Conservation (phyloP, 1,284 basidiomycete species). For the Clitocybe nebularis region DNA sequence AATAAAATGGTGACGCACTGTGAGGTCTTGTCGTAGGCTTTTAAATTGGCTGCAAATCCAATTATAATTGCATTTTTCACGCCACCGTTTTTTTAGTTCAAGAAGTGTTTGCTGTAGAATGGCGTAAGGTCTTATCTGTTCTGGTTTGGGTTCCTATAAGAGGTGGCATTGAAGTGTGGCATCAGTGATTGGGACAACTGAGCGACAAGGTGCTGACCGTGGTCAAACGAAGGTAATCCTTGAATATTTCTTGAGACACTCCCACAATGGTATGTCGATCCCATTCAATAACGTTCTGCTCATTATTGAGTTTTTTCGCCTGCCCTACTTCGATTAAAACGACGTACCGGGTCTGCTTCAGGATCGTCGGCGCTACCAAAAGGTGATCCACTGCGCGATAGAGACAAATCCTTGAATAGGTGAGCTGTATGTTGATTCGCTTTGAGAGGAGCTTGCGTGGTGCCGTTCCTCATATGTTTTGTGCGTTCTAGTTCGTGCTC, state of each 20-base stretch:
- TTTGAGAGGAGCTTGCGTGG: conserved; percentile 37
- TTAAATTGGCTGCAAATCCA: conserved; percentile 99
- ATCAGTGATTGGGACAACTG: too few relatives aligned
- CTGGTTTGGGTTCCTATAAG: conserved; percentile 86
- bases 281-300: conserved; percentile 96
- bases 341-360: conserved; percentile 64
- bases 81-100: conserved; percentile 89
- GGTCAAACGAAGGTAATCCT: conserved; percentile 93
- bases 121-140: conserved; percentile 86
- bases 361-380: conserved; percentile 54
- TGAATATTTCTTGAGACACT: conserved; percentile 85
- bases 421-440: conserved; percentile 48
- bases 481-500: conserved; percentile 79
- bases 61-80: conserved; percentile 78
- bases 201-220: conserved; percentile 53
- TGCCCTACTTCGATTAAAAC: too few relatives aligned
- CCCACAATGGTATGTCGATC: conserved; percentile 95
- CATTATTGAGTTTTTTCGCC: too few relatives aligned
- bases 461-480: conserved; percentile 40
- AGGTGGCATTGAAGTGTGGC: conserved; percentile 7
- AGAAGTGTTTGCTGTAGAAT: conserved; percentile 84
- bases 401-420: conserved; percentile 42
- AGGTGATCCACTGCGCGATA: conserved; percentile 44
- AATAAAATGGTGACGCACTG: conserved; percentile 54
- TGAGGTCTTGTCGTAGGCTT: conserved; percentile 94